Conservation (phyloP, 139 green algal genomes). For the Bryopsis sp. region DNA sequence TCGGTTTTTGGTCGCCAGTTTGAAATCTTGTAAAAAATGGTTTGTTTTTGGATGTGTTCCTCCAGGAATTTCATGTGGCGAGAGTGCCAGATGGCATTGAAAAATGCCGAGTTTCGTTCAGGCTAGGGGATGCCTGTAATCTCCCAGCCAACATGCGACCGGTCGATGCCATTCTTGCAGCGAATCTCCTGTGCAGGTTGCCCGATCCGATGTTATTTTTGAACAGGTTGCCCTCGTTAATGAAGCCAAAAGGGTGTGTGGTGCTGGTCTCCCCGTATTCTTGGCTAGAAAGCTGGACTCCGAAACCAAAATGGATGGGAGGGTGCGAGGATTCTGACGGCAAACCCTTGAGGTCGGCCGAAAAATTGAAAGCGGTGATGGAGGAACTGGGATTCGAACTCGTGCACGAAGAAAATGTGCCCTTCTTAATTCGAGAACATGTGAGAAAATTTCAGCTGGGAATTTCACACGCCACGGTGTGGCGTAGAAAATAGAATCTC, state of each 20-base stretch:
- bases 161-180: constrained; percentile 41
- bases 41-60: constrained; percentile 3
- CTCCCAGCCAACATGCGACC: constrained; percentile 2
- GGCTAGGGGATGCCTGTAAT: constrained; percentile 15
- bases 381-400: constrained; percentile 8
- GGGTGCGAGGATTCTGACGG: constrained; percentile 23
- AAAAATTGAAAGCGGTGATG: constrained; percentile 8
- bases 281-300: constrained; percentile 36
- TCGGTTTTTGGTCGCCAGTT: not conserved
- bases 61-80: constrained; percentile 12
- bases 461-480: constrained; percentile 38
- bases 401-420: constrained; percentile 34
- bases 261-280: constrained; percentile 36
- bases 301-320: constrained; percentile 30
- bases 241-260: constrained; percentile 20
- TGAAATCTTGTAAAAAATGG: not conserved
- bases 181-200: constrained; percentile 43
- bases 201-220: constrained; percentile 32
- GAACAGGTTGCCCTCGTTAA: not conserved
- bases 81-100: not conserved
- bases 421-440: constrained; percentile 52
- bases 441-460: constrained; percentile 50
- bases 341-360: not conserved
- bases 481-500: constrained; percentile 15
- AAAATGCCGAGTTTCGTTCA: not conserved